Evolutionary conservation across 352 stramenopile species (phyloP), one percentile per base, ranked within the genome.

Genomic region (Aphanomyces cochlioides): DNA sequence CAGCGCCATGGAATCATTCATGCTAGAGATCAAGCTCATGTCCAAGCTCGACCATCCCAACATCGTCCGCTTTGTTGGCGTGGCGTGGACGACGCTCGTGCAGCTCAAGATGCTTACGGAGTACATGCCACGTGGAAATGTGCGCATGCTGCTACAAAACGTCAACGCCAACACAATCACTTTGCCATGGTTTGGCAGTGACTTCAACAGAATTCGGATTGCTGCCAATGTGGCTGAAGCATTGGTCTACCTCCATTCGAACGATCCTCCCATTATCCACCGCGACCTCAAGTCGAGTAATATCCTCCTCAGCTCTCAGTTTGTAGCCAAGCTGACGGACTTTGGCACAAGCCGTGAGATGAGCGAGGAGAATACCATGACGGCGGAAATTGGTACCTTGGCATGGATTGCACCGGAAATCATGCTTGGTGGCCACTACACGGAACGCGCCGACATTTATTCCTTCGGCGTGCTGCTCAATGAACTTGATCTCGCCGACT

Each of bases 391-490:
- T 41, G 87, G 85, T n/a, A 93, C 85, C 47, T 89, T 94, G 78
- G 86, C 86, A 43, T 94, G 84, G 84, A 92, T 94, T 72, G 83
- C 86, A 3, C 87, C 87, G 0, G 84, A 94, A 68, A 81, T 94
- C 54, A 68, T 94, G 56, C 79, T 85, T 0, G 83, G 87, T 10
- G 87, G 92, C 66, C 81, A 84, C n/a, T 94, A 92, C 76, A 95
- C 81, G 4, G 87, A 95, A 69, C 90, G 83, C 77, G 85, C 87
- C 4, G 87, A 95, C 70, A 90, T 95, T 38, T 95, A 95, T 75
- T 95, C 87, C 50, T 92, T 95, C 59, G 87, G 87, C 19, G 84
- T 93, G 8, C 79, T 95, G 17, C 66, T 95, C 56, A 86, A 83
- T 3, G 87, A 94, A 76, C 61, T 94, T 41, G 76, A 70, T 50